Base-by-base conservation (phyloP, 139 green algal genomes). In the Coelastrella sp. region DNA sequence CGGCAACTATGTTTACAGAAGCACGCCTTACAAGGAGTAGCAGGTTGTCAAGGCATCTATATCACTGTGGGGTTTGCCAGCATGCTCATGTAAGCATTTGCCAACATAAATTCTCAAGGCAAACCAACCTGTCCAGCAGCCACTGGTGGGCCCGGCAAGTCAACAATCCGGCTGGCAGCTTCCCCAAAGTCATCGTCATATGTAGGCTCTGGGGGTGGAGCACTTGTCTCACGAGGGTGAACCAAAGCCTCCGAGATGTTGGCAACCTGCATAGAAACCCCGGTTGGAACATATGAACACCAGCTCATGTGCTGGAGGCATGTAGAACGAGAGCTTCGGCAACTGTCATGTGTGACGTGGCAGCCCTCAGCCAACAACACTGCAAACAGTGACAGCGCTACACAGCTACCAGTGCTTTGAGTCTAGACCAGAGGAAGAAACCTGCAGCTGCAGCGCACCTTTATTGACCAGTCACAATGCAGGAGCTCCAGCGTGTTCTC, bases 401-500 rank as follows among this genome's bases (percentile, higher is more conserved):
- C n/a, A n/a, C n/a, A n/a, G n/a, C n/a, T n/a, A n/a, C n/a, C n/a
- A n/a, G n/a, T n/a, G n/a, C n/a, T n/a, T n/a, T n/a, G n/a, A n/a
- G n/a, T n/a, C n/a, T n/a, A n/a, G n/a, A n/a, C n/a, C n/a, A n/a
- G n/a, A n/a, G n/a, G n/a, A n/a, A n/a, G n/a, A n/a, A n/a, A n/a
- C n/a, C n/a, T n/a, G n/a, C 32, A 61, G 76, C n/a, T 61, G 7
- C 10, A 10, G 61, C 61, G 10, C 61, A 95, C 95, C 92, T 95
- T 96, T 56, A 96, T 94, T 19, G 95, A 93, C 95, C 95, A 97
- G 76, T 96, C 95, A 54, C 74, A 92, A 56, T 89, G 82, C 60
- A 97, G 90, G 58, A 92, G 81, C 57, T 96, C 91, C 75, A 84
- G 77, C 13, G 90, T 75, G 80, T 94, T 92, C 22, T 90, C 86